phyloP scores from a whole-genome alignment of 257 asterid species.

The Euphrasia confusa region DNA sequence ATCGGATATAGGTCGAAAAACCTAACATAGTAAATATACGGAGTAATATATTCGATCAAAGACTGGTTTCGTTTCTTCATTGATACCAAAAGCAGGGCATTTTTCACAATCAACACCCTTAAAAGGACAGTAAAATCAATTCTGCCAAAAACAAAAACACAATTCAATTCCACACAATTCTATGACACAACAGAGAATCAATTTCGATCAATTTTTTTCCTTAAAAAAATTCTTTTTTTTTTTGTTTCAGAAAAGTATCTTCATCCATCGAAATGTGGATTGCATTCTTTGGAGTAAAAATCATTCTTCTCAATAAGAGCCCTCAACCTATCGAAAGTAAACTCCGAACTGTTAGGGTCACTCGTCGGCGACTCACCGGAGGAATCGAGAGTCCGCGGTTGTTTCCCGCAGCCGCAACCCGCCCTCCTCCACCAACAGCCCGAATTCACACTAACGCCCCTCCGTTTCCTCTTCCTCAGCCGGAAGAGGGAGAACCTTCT shows the following conservation, averaged over 20 bases:
- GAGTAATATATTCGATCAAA: constrained; percentile 1
- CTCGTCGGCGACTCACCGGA: constrained; percentile 72
- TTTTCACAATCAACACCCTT: constrained; percentile 21
- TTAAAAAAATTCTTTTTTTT: not conserved
- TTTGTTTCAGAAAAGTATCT: constrained; percentile 1
- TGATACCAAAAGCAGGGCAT: constrained; percentile 18
- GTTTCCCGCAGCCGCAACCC: constrained; percentile 36
- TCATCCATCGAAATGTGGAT: constrained; percentile 52
- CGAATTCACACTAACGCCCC: constrained; percentile 34
- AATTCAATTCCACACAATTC: constrained; percentile 22
- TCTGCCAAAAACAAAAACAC: not conserved
- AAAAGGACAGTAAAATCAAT: not conserved
- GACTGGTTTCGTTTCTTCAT: not conserved
- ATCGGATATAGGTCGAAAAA: not conserved
- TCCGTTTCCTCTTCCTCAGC: constrained; percentile 47
- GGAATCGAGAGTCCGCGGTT: constrained; percentile 49
- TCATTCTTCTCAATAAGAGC: constrained; percentile 73
- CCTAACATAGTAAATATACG: not conserved
- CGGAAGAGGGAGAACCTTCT: constrained; percentile 37
- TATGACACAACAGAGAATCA: constrained; percentile 21
- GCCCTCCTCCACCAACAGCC: constrained; percentile 32
- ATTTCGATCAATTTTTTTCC: constrained; percentile 12
- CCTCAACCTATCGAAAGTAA: constrained; percentile 56
- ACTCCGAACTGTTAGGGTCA: constrained; percentile 77
- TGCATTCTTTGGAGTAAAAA: constrained; percentile 69